Conservation (phyloP, 108 stramenopile species). For the Nannochloropsis oceanica region DNA sequence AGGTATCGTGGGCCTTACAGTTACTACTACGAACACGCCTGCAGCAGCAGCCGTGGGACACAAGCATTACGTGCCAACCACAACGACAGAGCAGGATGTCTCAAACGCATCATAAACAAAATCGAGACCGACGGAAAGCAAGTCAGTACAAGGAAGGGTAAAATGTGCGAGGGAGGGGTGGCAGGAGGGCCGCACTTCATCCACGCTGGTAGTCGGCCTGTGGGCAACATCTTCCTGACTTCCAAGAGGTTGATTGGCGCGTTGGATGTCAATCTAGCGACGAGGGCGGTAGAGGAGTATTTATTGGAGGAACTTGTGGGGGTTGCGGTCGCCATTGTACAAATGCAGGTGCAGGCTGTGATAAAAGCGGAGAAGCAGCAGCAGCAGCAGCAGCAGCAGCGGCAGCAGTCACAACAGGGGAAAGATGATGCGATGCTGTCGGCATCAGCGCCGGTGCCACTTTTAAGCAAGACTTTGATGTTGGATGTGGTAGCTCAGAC, state of each 20-base stretch:
- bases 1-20: background rate
- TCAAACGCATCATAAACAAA: no score
- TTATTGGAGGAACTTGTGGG: background rate
- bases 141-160: background rate
- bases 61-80: no score
- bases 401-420: no score
- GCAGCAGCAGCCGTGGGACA: no score
- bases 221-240: background rate
- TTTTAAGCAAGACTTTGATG: no score
- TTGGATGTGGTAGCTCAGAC: no score
- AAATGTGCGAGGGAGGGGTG: background rate
- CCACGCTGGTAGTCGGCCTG: background rate
- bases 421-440: no score
- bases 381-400: background rate
- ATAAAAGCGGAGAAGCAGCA: background rate
- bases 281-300: background rate
- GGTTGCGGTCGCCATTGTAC: background rate
- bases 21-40: background rate
- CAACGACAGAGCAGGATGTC: no score
- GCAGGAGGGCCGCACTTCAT: background rate
- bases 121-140: no score
- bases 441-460: no score
- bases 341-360: background rate
- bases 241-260: background rate
- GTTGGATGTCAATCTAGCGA: background rate